Evolutionary conservation across 2,329 filamentous ascomycete species (phyloP).

Genomic region (Aspergillus sp.): DNA sequence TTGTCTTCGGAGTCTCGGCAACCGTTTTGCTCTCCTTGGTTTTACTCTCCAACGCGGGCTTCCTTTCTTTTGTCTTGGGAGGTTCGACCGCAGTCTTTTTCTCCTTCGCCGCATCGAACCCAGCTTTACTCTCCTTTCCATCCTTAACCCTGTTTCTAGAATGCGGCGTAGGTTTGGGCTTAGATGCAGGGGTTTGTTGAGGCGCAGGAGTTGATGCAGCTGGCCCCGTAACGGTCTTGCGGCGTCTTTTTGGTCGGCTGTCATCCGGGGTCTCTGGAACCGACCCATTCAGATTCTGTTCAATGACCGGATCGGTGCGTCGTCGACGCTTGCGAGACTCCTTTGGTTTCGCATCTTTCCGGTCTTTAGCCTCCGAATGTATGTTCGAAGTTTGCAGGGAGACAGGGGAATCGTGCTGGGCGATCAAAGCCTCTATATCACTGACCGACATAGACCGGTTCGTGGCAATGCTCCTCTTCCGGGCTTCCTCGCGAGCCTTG

Average conservation of each 20-base stretch:
- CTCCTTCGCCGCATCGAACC: too few species aligned
- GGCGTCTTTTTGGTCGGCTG: constrained; percentile 11
- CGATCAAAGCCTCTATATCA: constrained; percentile 19
- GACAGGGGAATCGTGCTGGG: constrained; percentile 11
- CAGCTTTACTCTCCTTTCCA: not conserved
- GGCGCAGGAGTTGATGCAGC: not conserved
- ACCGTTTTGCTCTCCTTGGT: too few species aligned
- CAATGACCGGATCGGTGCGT: constrained; percentile 6
- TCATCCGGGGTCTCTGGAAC: constrained; percentile 4
- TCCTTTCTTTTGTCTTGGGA: too few species aligned
- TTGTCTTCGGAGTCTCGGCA: too few species aligned
- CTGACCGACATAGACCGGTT: constrained; percentile 16
- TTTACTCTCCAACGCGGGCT: too few species aligned
- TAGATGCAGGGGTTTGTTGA: constrained; percentile 2
- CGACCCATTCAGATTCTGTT: not conserved
- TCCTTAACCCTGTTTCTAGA: not conserved
- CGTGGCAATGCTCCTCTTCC: constrained; percentile 16
- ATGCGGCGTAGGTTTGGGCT: not conserved
- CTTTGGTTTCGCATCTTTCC: constrained; percentile 4
- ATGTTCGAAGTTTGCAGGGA: not conserved
- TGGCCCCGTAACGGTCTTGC: constrained; percentile 5
- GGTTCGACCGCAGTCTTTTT: too few species aligned
- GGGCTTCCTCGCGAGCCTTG: constrained; percentile 21
- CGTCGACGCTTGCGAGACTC: constrained; percentile 17
- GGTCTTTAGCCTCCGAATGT: not conserved